Percentiles rank a stretch among this genome's conserved stretches.
Evolutionary conservation across 2,329 filamentous ascomycete genomes (phyloP).

Genomic region (Drechslera avenae): DNA sequence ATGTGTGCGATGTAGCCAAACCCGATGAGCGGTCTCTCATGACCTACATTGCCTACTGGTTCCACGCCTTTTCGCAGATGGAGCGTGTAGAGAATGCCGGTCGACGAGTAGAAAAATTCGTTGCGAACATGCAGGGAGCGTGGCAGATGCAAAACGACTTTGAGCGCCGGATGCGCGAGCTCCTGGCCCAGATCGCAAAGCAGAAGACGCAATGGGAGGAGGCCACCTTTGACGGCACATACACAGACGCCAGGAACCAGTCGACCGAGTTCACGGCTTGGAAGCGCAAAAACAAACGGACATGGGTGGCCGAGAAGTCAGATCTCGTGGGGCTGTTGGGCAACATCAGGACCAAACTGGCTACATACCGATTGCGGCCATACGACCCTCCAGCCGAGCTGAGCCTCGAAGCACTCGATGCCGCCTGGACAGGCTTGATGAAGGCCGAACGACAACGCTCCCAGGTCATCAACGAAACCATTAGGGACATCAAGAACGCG

Average conservation of each 20-base stretch:
- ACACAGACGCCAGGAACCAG: conserved; percentile 88
- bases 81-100: conserved; percentile 98
- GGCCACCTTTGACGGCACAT: conserved; percentile 87
- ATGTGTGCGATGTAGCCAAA: conserved; percentile 94
- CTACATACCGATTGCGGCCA: conserved; percentile 87
- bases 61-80: conserved; percentile 99
- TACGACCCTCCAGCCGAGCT: conserved; percentile 89
- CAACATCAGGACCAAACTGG: conserved; percentile 98
- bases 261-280: conserved; percentile 81
- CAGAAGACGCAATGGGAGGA: conserved; percentile 79
- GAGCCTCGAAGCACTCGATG: conserved; percentile 79
- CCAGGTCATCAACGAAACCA: conserved; percentile 96
- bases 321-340: conserved; percentile 90
- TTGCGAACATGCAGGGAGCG: conserved; percentile 97
- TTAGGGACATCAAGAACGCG: conserved; percentile 96
- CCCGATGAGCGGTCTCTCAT: conserved; percentile 96
- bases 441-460: conserved; percentile 85
- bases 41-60: conserved; percentile 99
- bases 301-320: conserved; percentile 97
- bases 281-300: conserved; percentile 86
- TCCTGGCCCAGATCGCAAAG: conserved; percentile 74
- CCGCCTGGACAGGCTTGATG: conserved; percentile 79
- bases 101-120: conserved; percentile 94
- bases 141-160: conserved; percentile 99
- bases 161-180: conserved; percentile 84